A percentile compares a stretch with the other conserved stretches of the same genome.
phyloP scores from a whole-genome alignment of 2,329 filamentous ascomycete genomes.

The Aureobasidium sp. region DNA sequence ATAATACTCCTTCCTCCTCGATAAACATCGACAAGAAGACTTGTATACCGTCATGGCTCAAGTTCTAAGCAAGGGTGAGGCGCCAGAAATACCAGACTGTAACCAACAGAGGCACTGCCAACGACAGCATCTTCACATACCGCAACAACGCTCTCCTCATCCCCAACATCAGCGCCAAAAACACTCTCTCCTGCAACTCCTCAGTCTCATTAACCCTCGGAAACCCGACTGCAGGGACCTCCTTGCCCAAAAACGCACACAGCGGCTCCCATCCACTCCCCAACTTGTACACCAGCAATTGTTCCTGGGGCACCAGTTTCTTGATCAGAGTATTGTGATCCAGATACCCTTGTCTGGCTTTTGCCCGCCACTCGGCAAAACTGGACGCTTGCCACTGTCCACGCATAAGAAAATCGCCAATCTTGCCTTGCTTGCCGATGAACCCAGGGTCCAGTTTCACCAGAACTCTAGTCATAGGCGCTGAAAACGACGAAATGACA shows the following conservation, averaged over 20 bases:
- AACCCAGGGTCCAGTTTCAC: background rate
- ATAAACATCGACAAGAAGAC: background rate
- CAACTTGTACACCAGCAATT: slow-evolving; percentile 25
- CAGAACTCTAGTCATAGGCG: background rate
- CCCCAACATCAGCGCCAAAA: background rate
- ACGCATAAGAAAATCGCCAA: background rate
- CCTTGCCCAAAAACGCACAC: slow-evolving; percentile 25
- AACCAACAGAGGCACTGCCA: background rate
- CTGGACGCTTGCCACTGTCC: background rate
- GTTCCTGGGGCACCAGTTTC: slow-evolving; percentile 21
- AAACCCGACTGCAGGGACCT: slow-evolving; percentile 22
- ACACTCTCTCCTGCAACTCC: slow-evolving; percentile 5
- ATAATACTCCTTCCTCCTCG: too few relatives aligned
- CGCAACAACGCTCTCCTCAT: background rate
- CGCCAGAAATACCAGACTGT: background rate
- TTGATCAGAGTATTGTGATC: slow-evolving; percentile 20
- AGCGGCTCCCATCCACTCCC: slow-evolving; percentile 27
- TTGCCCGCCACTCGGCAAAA: background rate
- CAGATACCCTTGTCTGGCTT: slow-evolving; percentile 3
- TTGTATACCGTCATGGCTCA: background rate
- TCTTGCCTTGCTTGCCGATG: background rate
- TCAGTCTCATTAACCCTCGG: slow-evolving; percentile 18
- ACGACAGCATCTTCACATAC: background rate
- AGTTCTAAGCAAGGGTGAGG: background rate
- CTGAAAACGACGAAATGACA: background rate